Evolutionary conservation across 2,329 filamentous ascomycete species (phyloP).

Genomic region (Monosporascus sp.): DNA sequence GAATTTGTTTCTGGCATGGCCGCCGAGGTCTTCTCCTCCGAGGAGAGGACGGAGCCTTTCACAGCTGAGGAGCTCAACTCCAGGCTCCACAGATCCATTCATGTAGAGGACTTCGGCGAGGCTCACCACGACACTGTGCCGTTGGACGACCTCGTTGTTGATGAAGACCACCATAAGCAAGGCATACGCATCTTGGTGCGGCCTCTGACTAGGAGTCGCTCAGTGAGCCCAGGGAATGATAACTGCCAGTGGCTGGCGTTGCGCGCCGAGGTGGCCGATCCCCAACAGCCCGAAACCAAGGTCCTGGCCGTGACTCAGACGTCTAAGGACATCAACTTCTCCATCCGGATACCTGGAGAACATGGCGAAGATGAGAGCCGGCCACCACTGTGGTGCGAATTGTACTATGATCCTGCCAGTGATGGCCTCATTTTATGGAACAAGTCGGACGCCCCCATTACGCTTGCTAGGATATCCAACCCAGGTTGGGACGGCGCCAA

Average conservation of each 20-base stretch:
- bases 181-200: slow-evolving; percentile 55
- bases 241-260: slow-evolving; percentile 54
- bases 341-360: slow-evolving; percentile 49
- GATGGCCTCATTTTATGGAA: slow-evolving; percentile 54
- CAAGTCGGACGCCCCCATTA: slow-evolving; percentile 49
- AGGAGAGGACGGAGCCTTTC: slow-evolving; percentile 55
- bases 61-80: slow-evolving; percentile 51
- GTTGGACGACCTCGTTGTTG: slow-evolving; percentile 47
- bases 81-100: slow-evolving; percentile 38
- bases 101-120: slow-evolving; percentile 38
- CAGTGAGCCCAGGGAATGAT: slow-evolving; percentile 51
- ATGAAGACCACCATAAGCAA: slow-evolving; percentile 47
- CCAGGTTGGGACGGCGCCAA: slow-evolving; percentile 35
- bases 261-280: slow-evolving; percentile 47
- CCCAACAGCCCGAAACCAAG: slow-evolving; percentile 48
- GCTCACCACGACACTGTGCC: slow-evolving; percentile 41
- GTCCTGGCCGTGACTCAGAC: slow-evolving; percentile 58
- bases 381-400: slow-evolving; percentile 52
- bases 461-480: slow-evolving; percentile 41
- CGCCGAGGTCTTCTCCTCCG: slow-evolving; percentile 36
- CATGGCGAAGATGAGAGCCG: slow-evolving; percentile 36
- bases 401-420: slow-evolving; percentile 56
- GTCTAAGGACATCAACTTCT: slow-evolving; percentile 55
- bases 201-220: slow-evolving; percentile 47
- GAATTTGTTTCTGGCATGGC: slow-evolving; percentile 33